Base-by-base conservation (phyloP, 768 basidiomycete species). In the Fistulinella prunicolor region DNA sequence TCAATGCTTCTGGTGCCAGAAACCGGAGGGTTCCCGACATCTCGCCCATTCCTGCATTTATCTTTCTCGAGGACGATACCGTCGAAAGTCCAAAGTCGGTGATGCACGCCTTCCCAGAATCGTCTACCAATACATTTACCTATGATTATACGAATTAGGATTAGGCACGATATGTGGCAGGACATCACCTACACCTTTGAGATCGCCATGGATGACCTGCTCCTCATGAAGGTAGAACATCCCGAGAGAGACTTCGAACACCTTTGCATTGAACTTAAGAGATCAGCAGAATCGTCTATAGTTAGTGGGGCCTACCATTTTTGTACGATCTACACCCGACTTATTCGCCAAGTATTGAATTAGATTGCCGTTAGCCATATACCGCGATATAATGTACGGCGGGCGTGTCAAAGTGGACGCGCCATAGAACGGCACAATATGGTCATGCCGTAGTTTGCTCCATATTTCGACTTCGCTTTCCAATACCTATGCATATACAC, bases 41-140 rank as follows among this genome's bases (percentile, higher is more conserved):
- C 13, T 42, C 49, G 20, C 51, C 55, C 2, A 56, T 57, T 14
- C 53, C 55, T 16, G 55, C 54, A 6, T 54, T 58, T 4, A 42
- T 41, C 4, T 58, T 52, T 3, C 48, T 44, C 0, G 47, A 29
- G 34, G 58, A 55, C 10, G 56, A 44, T 16, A 66, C 52, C n/a
- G 58, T 56, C 0, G 68, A 60, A 9, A 71, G 53, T 17, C 70
- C 70, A 44, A 70, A 70, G 41, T 71, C 65, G 17, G 67, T 56
- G 22, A 71, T 53, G 38, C 63, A 52, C 5, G 65, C 68, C 19
- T 66, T 58, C 12, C 54, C 54, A 6, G 53, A 40, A 51, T 69
- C 68, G 32, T 65, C 59, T 24, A 71, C 57, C 5, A 71, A 51
- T 8, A 70, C 58, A 36, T 69, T 71, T 2, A 57, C 55, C 70